Conservation (phyloP, 2,329 filamentous ascomycete species). For the Aspergillus melleus region DNA sequence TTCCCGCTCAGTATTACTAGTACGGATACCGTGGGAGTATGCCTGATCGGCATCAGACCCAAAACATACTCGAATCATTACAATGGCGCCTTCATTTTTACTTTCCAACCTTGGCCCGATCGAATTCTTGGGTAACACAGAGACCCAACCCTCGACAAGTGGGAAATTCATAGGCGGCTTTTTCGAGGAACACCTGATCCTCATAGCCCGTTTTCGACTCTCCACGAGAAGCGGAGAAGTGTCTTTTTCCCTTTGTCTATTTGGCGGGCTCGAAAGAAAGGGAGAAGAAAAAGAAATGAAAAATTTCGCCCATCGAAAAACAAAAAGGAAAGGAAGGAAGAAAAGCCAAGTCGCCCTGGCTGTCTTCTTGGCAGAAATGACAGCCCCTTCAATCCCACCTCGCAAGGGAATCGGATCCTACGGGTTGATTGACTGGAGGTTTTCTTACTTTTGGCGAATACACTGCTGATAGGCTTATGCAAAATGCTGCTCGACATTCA, state of each 20-base stretch:
- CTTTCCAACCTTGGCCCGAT: slow-evolving; percentile 16
- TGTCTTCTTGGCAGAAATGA: neutral
- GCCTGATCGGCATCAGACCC: slow-evolving; percentile 13
- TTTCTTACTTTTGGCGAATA: slow-evolving; percentile 2
- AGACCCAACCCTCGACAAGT: slow-evolving; percentile 15
- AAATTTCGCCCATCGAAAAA: neutral
- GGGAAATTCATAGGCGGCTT: slow-evolving; percentile 1
- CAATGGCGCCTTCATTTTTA: slow-evolving; percentile 1
- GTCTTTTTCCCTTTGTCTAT: neutral
- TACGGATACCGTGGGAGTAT: slow-evolving; percentile 1
- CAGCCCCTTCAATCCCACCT: neutral
- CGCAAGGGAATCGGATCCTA: slow-evolving; percentile 1
- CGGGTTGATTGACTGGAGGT: slow-evolving; percentile 2
- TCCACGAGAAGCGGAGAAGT: neutral
- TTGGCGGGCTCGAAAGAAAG: neutral
- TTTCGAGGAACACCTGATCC: neutral
- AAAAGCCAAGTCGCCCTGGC: neutral
- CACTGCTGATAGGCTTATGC: slow-evolving; percentile 16
- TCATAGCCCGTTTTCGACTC: neutral
- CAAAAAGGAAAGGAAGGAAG: too few species aligned
- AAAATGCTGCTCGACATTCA: slow-evolving; percentile 18
- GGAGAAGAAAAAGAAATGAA: neutral
- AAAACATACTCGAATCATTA: slow-evolving; percentile 11
- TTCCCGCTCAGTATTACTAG: neutral
- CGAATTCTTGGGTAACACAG: slow-evolving; percentile 19